Evolutionary conservation across 1,284 basidiomycete species (phyloP), one percentile per base, ranked within the genome.

Genomic region (Farysia itapuensis): DNA sequence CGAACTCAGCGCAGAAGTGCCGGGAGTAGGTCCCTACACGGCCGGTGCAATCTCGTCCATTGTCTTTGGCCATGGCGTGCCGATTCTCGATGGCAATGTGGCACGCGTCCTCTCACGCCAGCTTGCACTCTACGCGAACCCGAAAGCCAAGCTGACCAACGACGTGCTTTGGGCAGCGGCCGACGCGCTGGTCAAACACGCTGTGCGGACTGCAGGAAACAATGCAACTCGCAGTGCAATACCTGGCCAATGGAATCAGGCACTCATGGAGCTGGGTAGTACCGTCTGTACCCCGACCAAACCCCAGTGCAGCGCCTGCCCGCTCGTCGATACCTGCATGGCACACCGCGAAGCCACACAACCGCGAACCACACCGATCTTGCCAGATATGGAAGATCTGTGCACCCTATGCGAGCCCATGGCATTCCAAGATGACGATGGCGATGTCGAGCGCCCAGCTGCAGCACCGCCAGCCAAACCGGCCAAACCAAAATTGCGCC

Each of bases 21-120:
- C 90, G 22, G 92, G 93, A 2, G 87, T 96, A 26, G 92, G 92
- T 25, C 81, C 89, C 28, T 96, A 96, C 75, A 95, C 90, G 0
- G 81, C 81, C 9, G 82, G 74, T 15, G 74, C 74, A 4, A 72
- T 75, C 12, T 67, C 59, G 14, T 63, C 59, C 12, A 75, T 75
- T 31, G 72, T 73, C 4, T 75, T 68, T 30, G 74, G 74, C 3
- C 44, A 61, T 14, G 45, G 70, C 0, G 71, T 57, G 5, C 68
- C 72, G 9, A 69, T 74, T 14, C 41, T 75, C 12, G 74, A 75
- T 28, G 73, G 73, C 5, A 75, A 75, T 20, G 67, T 74, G 12
- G 49, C 57, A 5, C 46, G 74, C 15, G 74, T 75, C 2, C 35
- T 74, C 9, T 57, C 64, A 37, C 49, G 74, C 18, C 74, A 75